A percentile compares a stretch with the other conserved stretches of the same genome.
These are phyloP conservation scores for Gelatoporia subvermispora DNA, from an alignment of 768 basidiomycete genomes.

Conservation along the genomic window DNA sequence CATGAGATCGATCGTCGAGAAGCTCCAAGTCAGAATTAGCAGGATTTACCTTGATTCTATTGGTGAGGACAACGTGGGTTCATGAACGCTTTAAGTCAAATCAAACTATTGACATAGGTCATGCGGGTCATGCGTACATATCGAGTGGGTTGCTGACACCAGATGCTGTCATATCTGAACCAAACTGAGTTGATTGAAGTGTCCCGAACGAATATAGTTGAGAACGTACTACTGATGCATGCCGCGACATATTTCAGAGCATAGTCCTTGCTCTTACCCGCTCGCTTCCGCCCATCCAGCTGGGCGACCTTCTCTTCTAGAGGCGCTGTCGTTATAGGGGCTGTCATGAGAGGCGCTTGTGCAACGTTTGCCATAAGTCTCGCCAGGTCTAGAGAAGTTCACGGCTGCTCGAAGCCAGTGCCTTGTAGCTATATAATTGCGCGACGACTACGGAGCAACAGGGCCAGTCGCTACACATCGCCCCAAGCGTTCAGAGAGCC, in stretches of 20 bases:
- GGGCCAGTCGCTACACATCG: too few species aligned
- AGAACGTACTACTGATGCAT: slow-evolving; percentile 24
- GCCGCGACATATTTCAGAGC: slow-evolving; percentile 25
- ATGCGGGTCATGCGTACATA: slow-evolving; percentile 22
- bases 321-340: slow-evolving; percentile 8
- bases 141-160: slow-evolving; percentile 32
- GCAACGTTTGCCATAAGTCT: neutral
- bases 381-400: neutral
- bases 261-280: slow-evolving; percentile 17
- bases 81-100: neutral
- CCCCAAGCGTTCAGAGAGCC: too few species aligned
- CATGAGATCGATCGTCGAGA: neutral
- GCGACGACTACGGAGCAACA: too few species aligned
- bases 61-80: neutral
- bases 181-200: neutral
- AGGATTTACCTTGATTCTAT: slow-evolving; percentile 23
- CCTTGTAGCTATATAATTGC: too few species aligned
- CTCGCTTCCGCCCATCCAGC: slow-evolving; percentile 4
- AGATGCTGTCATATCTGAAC: slow-evolving; percentile 30
- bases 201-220: neutral
- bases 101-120: too few species aligned
- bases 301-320: slow-evolving; percentile 20
- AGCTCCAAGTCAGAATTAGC: neutral
- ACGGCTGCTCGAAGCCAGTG: too few species aligned
- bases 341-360: slow-evolving; percentile 3